These are phyloP conservation scores for Amphichorda felina DNA, from an alignment of 2,329 filamentous ascomycete species.

Conservation along the genomic window DNA sequence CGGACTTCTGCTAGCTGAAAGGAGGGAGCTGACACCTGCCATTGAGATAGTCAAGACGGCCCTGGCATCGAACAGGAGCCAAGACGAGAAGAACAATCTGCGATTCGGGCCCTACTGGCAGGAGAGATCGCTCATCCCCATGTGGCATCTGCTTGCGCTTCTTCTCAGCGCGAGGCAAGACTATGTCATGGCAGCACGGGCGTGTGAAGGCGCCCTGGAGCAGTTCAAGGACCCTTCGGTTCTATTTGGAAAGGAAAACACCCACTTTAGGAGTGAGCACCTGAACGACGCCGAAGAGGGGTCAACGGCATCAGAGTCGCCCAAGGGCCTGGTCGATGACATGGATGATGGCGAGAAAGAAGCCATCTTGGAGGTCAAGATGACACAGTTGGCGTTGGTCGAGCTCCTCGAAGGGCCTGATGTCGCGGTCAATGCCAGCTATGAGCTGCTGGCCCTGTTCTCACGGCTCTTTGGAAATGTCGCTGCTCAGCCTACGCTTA, in stretches of 20 bases:
- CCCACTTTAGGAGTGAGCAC: slow-evolving; percentile 52
- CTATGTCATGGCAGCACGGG: slow-evolving; percentile 64
- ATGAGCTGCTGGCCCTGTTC: slow-evolving; percentile 76
- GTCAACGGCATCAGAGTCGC: slow-evolving; percentile 9
- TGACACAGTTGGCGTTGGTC: slow-evolving; percentile 79
- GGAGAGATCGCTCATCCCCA: slow-evolving; percentile 56
- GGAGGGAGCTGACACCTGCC: slow-evolving; percentile 65
- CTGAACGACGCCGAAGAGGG: slow-evolving; percentile 41
- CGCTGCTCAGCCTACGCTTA: slow-evolving; percentile 21
- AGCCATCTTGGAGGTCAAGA: slow-evolving; percentile 83
- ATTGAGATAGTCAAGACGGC: slow-evolving; percentile 74
- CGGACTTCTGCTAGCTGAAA: slow-evolving; percentile 77
- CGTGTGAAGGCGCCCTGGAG: slow-evolving; percentile 85
- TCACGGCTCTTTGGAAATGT: slow-evolving; percentile 60
- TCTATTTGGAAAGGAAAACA: slow-evolving; percentile 52
- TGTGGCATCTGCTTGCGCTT: slow-evolving; percentile 87
- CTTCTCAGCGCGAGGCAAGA: slow-evolving; percentile 80
- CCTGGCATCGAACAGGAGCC: slow-evolving; percentile 46
- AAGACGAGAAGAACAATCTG: slow-evolving; percentile 29
- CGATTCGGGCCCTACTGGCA: slow-evolving; percentile 42
- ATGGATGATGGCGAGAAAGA: slow-evolving; percentile 81
- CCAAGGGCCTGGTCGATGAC: slow-evolving; percentile 53
- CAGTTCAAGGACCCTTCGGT: slow-evolving; percentile 66
- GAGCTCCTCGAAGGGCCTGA: slow-evolving; percentile 77
- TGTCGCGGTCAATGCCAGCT: slow-evolving; percentile 76